Evolutionary conservation across 169 alveolate genomes (phyloP), one percentile per base, ranked within the genome.

Genomic region (Plasmodium reichenowi): DNA sequence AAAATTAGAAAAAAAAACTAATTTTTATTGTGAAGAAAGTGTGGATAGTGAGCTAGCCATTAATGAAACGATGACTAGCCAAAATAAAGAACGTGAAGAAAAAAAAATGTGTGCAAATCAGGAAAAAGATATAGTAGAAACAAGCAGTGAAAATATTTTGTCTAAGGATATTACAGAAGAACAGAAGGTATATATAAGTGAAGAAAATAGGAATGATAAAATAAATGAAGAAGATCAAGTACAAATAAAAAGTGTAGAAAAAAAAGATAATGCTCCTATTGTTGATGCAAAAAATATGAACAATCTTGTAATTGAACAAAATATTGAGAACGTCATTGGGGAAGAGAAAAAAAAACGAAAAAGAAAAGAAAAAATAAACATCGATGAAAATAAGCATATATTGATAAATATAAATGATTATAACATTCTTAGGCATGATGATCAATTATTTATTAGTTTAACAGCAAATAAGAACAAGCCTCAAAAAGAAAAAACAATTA

Each of bases 401-500:
- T 29, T 78, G 43, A 78, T 78, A 78, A 78, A 78, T 47, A 48
- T 78, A 52, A 78, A 50, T 12, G 78, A 78, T 52, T 78, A 38
- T 58, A 68, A 78, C 67, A 78, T 78, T 17, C 32, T 78, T 50
- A 63, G 67, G 70, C 89, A 78, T 45, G 67, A 78, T 32, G 89
- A 78, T 78, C 47, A 78, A 22, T 50, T 78, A 64, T 78, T 78
- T 64, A 78, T 78, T n/a, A 64, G 54, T 68, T 66, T 78, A 71
- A 64, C 70, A 8, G 22, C 75, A 50, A 64, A 47, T 64, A 66
- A 60, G 12, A 68, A 64, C 43, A 58, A 43, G 9, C 45, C 45
- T 4, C 24, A 48, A 52, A 76, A 78, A 43, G 45, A 68, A 7
- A 68, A 13, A 59, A 43, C 20, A 43, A 56, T 48, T 59, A 52